Evolutionary conservation across 108 stramenopile genomes (phyloP).

Genomic region (Cyclotella cryptica): DNA sequence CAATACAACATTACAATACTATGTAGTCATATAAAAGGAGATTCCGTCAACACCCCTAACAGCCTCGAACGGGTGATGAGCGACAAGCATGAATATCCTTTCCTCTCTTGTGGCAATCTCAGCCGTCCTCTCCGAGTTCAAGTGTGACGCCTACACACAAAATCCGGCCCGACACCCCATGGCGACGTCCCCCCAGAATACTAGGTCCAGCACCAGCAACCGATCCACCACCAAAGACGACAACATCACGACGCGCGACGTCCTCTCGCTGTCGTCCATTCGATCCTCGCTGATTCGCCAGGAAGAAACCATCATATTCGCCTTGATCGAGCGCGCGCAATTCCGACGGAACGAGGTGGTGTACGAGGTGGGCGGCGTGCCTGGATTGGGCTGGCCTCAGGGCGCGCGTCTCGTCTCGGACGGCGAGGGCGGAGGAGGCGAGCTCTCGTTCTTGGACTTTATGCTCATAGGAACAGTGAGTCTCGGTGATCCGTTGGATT

Average conservation of each 20-base stretch:
- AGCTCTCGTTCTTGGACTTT: slow-evolving; percentile 10
- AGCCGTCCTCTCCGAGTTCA: too few relatives aligned
- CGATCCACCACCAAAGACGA: slow-evolving; percentile 20
- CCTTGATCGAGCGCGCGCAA: slow-evolving; percentile 96
- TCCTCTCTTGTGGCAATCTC: not conserved
- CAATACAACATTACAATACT: too few relatives aligned
- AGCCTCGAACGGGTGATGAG: too few relatives aligned
- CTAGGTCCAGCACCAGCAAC: not conserved
- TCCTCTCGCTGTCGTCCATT: slow-evolving; percentile 86
- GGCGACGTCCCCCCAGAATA: not conserved
- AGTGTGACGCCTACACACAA: slow-evolving; percentile 5
- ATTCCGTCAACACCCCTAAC: too few relatives aligned
- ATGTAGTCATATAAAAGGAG: too few relatives aligned
- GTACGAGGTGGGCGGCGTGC: slow-evolving; percentile 80
- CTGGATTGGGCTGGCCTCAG: slow-evolving; percentile 62
- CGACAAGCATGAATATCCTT: not conserved
- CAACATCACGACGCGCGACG: slow-evolving; percentile 78
- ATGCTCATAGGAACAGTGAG: slow-evolving; percentile 89
- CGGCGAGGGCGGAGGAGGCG: slow-evolving; percentile 29
- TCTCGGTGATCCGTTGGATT: not conserved
- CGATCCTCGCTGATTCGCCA: slow-evolving; percentile 91
- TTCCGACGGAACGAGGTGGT: slow-evolving; percentile 90
- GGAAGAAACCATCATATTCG: slow-evolving; percentile 99
- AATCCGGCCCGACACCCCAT: not conserved
- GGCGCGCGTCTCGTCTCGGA: slow-evolving; percentile 32